phyloP scores from a whole-genome alignment of 2,329 filamentous ascomycete genomes.

The Epichloe scottii region DNA sequence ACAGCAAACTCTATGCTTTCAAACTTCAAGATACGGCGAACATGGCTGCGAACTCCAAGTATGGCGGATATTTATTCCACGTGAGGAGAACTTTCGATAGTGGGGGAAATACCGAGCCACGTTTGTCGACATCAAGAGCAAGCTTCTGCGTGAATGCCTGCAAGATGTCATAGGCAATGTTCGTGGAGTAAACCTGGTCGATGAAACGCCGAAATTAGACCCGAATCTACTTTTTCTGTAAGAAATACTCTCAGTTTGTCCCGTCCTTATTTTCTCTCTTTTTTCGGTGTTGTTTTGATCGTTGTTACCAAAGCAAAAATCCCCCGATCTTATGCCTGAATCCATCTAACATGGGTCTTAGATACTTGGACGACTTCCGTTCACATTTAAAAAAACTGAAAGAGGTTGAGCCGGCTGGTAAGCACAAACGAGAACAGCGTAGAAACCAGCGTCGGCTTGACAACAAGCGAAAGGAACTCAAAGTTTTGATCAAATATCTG shows the following conservation, averaged over 20 bases:
- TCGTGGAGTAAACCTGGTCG: slow-evolving; percentile 57
- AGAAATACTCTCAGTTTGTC: slow-evolving; percentile 11
- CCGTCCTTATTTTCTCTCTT: background rate
- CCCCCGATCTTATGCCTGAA: background rate
- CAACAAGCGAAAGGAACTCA: slow-evolving; percentile 51
- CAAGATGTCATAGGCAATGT: slow-evolving; percentile 25
- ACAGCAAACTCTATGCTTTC: slow-evolving; percentile 35
- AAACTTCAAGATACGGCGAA: slow-evolving; percentile 43
- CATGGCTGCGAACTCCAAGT: slow-evolving; percentile 35
- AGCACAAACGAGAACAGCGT: slow-evolving; percentile 43
- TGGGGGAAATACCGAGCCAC: slow-evolving; percentile 65
- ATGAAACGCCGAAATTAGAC: slow-evolving; percentile 62
- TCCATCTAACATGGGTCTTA: background rate
- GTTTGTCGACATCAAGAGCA: slow-evolving; percentile 75
- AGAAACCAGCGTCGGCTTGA: slow-evolving; percentile 46
- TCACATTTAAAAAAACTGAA: slow-evolving; percentile 51
- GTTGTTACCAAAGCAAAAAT: background rate
- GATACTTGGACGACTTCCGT: slow-evolving; percentile 69
- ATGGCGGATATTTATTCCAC: slow-evolving; percentile 72
- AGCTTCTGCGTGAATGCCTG: slow-evolving; percentile 55
- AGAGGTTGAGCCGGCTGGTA: slow-evolving; percentile 34
- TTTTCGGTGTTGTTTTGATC: background rate
- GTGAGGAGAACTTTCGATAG: slow-evolving; percentile 73
- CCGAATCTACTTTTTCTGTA: slow-evolving; percentile 58
- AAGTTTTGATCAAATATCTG: slow-evolving; percentile 63